Conservation (phyloP, 2,329 filamentous ascomycete species). For the Pseudogymnoascus sp. region DNA sequence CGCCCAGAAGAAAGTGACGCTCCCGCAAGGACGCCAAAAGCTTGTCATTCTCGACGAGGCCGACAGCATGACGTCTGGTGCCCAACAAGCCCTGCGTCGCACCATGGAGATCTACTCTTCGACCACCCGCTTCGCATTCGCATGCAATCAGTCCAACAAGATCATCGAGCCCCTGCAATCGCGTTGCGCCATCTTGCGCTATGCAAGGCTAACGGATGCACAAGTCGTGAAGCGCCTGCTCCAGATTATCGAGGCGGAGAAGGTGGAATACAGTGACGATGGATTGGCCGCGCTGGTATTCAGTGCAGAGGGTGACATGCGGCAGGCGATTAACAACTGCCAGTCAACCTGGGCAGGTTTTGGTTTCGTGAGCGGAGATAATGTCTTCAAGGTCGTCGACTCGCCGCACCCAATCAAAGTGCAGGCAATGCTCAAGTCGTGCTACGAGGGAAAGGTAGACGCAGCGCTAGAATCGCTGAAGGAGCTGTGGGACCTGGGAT, state of each 20-base stretch:
- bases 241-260: conserved; percentile 89
- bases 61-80: conserved; percentile 95
- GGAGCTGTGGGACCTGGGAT: conserved; percentile 90
- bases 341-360: conserved; percentile 92
- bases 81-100: conserved; percentile 85
- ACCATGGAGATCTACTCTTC: conserved; percentile 99
- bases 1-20: conserved; percentile 96
- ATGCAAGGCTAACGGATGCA: conserved; percentile 82
- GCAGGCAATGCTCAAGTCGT: conserved; percentile 96
- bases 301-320: conserved; percentile 96
- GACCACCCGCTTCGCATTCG: conserved; percentile 94
- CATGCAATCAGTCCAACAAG: conserved; percentile 98
- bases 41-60: conserved; percentile 96
- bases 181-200: conserved; percentile 89
- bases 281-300: conserved; percentile 94
- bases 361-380: conserved; percentile 93
- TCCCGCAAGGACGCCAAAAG: conserved; percentile 86
- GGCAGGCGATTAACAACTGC: conserved; percentile 96
- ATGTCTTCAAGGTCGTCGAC: conserved; percentile 96
- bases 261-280: conserved; percentile 85
- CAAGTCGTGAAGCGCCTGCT: conserved; percentile 86
- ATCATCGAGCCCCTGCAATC: conserved; percentile 99
- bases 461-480: conserved; percentile 76
- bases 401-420: conserved; percentile 97
- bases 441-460: conserved; percentile 87